phyloP scores from a whole-genome alignment of 306 rosid species.

The Cyamopsis tetragonoloba region DNA sequence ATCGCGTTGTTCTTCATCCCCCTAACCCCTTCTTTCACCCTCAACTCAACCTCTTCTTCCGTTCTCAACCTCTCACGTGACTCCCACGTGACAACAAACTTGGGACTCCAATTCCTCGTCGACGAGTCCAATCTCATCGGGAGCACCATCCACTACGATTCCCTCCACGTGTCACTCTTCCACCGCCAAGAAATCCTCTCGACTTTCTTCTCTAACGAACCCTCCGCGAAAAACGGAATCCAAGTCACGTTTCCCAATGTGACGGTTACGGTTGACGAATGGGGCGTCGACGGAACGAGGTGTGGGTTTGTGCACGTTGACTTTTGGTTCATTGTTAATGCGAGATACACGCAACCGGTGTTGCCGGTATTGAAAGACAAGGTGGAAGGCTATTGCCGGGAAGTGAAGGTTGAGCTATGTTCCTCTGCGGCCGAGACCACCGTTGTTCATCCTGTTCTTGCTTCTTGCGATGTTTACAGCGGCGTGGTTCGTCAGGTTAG shows the following conservation, averaged over 20 bases:
- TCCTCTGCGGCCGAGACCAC: not conserved
- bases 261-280: conserved; percentile 12
- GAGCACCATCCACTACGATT: conserved; percentile 9
- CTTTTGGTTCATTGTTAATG: not conserved
- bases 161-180: conserved; percentile 13
- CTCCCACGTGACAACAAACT: not conserved
- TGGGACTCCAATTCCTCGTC: not conserved
- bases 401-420: conserved; percentile 25
- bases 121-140: conserved; percentile 14
- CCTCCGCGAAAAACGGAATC: not conserved
- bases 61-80: not conserved
- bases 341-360: conserved; percentile 4
- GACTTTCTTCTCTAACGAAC: not conserved
- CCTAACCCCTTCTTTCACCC: conserved; percentile 22
- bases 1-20: conserved; percentile 16
- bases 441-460: not conserved
- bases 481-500: conserved; percentile 1
- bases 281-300: not conserved
- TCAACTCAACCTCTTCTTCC: conserved; percentile 2
- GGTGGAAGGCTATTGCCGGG: conserved; percentile 15
- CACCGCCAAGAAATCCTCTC: conserved; percentile 13
- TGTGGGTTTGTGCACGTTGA: conserved; percentile 24
- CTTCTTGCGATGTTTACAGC: conserved; percentile 15
- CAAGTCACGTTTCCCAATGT: not conserved
- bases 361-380: conserved; percentile 5